These are phyloP conservation scores for Leccinum aurantiacum DNA, from an alignment of 768 basidiomycete genomes.

Conservation along the genomic window DNA sequence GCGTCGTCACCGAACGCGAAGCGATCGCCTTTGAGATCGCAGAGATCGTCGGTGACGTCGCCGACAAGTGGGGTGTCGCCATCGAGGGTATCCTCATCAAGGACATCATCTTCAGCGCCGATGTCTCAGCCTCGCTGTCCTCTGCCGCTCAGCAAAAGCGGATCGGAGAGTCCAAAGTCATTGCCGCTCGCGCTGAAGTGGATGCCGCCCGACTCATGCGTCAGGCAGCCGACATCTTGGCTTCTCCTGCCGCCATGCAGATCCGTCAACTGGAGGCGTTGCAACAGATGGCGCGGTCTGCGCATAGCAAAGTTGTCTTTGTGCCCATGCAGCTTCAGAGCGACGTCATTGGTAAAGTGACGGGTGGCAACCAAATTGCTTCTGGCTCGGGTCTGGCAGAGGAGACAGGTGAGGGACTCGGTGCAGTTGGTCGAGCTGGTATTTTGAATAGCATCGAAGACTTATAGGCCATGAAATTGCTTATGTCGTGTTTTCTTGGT, in stretches of 20 bases:
- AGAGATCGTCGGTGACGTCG: constrained; percentile 89
- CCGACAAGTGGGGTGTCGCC: constrained; percentile 95
- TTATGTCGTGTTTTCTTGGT: not conserved
- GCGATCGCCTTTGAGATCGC: constrained; percentile 96
- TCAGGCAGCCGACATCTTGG: constrained; percentile 93
- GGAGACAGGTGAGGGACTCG: constrained; percentile 26
- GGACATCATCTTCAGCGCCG: constrained; percentile 90
- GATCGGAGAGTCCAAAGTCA: constrained; percentile 95
- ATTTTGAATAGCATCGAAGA: constrained; percentile 26
- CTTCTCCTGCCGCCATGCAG: constrained; percentile 96
- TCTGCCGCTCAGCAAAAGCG: constrained; percentile 97
- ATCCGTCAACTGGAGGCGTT: constrained; percentile 96
- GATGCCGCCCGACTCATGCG: constrained; percentile 95
- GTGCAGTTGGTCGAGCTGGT: constrained; percentile 26
- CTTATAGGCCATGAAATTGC: constrained; percentile 16
- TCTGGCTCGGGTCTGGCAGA: constrained; percentile 28
- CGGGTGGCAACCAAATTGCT: constrained; percentile 18
- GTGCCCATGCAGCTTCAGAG: constrained; percentile 90
- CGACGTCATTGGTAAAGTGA: constrained; percentile 58
- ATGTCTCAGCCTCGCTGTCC: constrained; percentile 87
- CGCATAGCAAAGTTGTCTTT: constrained; percentile 90
- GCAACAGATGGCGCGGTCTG: constrained; percentile 90
- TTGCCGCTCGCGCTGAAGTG: constrained; percentile 93
- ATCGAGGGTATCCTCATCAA: constrained; percentile 97
- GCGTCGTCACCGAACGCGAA: constrained; percentile 95